Conservation (phyloP, 2,329 filamentous ascomycete species). For the Zalaria sp. region DNA sequence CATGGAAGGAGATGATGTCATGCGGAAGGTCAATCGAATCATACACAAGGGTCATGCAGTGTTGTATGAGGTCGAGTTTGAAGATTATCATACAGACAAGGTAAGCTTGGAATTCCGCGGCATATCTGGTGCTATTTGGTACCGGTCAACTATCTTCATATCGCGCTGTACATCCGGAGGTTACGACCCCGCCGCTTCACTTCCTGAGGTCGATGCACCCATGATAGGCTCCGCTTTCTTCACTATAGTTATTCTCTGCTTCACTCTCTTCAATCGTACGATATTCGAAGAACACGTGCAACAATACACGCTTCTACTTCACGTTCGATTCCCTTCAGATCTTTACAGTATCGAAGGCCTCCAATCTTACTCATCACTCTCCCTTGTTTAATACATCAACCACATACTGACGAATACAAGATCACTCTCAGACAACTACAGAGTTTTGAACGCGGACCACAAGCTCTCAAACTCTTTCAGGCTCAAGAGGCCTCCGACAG, state of each 20-base stretch:
- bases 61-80: conserved; percentile 27
- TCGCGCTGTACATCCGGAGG: neutral
- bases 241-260: neutral
- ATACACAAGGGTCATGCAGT: conserved; percentile 15
- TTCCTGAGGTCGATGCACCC: neutral
- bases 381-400: no score
- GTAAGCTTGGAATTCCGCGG: conserved; percentile 19
- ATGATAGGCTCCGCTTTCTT: neutral
- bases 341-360: no score
- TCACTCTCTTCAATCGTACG: conserved; percentile 1
- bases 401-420: neutral
- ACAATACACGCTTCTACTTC: no score
- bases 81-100: conserved; percentile 23
- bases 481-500: neutral
- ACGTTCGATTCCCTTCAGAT: no score
- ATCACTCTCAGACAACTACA: neutral
- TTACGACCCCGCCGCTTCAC: neutral
- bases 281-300: neutral
- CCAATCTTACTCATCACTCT: no score
- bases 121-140: neutral
- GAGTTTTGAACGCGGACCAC: neutral
- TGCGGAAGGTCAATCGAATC: conserved; percentile 25
- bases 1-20: conserved; percentile 13
- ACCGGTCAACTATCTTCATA: neutral
- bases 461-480: neutral